Base-by-base conservation (phyloP, 192 early-diverging fungal genomes). In the Dispira parvispora region DNA sequence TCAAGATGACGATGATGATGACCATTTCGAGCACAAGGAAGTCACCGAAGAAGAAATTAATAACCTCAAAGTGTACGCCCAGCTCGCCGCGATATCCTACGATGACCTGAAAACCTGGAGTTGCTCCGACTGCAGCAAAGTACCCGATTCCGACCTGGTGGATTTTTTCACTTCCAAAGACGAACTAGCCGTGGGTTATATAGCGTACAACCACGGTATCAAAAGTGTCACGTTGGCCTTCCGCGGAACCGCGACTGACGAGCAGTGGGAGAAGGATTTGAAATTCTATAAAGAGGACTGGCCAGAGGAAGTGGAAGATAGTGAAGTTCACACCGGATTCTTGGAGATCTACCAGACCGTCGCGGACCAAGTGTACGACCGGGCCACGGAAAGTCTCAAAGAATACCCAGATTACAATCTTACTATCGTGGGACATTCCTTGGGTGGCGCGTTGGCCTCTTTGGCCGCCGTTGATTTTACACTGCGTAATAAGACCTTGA, bases 301-400 rank as follows among this genome's bases (percentile, higher is more conserved):
- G 69, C 72, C 73, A 20, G 44, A 62, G 0, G 49, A 44, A 1
- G 61, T 73, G 18, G 45, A 58, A 13, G 67, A 62, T 45, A 73
- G 70, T 27, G 45, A 63, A 1, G 76, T 78, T 13, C 76, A 78
- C 53, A 42, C 38, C 14, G 73, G 73, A 28, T 78, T 78, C 57
- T 45, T 74, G 43, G 67, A 69, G 0, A 66, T 67, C 18, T 77
- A 74, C 21, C 20, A 65, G 52, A 47, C 60, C 46, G 69, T 62
- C 26, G 65, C 64, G 16, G 46, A 62, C 16, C 45, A 56, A 45
- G 55, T 72, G 18, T 38, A 69, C 45, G 27, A 32, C 52, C 14
- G 0, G 20, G 67, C 21, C 62, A 65, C 43, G 10, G 26, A 47
- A 44, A 18, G 3, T 60, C 63, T 65, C 10, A 44, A 14, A n/a